Evolutionary conservation across 306 rosid species (phyloP), one percentile per base, ranked within the genome.

Genomic region (Castanea crenata): DNA sequence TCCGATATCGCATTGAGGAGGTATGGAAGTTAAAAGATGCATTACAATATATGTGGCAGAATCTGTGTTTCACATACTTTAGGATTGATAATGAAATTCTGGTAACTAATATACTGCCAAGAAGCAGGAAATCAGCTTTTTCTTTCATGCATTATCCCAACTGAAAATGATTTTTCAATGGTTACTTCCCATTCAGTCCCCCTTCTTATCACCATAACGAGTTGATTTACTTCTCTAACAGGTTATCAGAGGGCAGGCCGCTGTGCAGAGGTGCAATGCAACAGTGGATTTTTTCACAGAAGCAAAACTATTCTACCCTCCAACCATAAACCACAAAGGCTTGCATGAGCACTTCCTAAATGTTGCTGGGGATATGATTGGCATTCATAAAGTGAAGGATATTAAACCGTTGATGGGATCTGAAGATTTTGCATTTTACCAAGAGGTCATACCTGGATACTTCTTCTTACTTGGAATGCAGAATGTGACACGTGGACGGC

Each of bases 181-280:
- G 34, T 59, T 27, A 35, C 15, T 19, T 34, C 27, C 52, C 14
- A 34, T 34, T 34, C 52, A 19, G 16, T 64, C 20, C 8, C 44
- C 51, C 16, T 3, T 67, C 51, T 35, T 38, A 8, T 67, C 29
- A n/a, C 72, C 14, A 67, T 35, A 67, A 67, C 67, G 12, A 41
- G 69, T 52, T 74, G 63, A 81, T 78, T 55, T 18, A 4, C 77
- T 78, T 73, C 68, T 67, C 76, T 31, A 32, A 77, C 77, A 95
- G 97, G 94, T 92, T 76, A 95, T 93, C 81, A 82, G 41, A 4
- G 90, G 89, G 19, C 99, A 95, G 85, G 98, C 99, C 73, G 74
- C 91, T 1, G 99, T 95, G 41, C 98, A 90, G 29, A 89, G 96
- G 86, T 92, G 99, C 88, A 92, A 89, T 79, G 98, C 96, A 21